Percentiles rank a stretch among this genome's conserved stretches.
These are phyloP conservation scores for Skeletonema potamos DNA, from an alignment of 108 stramenopile genomes.

Conservation along the genomic window DNA sequence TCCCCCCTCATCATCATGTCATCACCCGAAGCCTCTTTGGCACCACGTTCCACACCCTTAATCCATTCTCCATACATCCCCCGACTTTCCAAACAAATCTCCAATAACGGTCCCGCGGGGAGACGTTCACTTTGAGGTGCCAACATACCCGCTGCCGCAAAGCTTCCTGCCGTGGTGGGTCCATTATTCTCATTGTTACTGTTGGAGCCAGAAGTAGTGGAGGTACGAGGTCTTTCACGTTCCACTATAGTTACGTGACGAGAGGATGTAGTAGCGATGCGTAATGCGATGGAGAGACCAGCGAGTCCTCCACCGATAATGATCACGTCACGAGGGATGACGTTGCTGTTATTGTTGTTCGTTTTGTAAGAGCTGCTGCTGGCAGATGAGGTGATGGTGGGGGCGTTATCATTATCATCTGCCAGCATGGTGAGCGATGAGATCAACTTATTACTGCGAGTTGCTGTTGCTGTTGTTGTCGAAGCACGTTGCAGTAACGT, in stretches of 20 bases:
- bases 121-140: constrained; percentile 90
- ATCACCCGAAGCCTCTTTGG: constrained; percentile 45
- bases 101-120: constrained; percentile 76
- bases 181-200: not conserved
- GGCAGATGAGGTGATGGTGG: not conserved
- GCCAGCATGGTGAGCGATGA: not conserved
- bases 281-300: constrained; percentile 72
- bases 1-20: constrained; percentile 23
- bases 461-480: not conserved
- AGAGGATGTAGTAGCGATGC: constrained; percentile 59
- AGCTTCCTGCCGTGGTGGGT: constrained; percentile 44
- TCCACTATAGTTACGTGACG: constrained; percentile 78
- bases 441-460: not conserved
- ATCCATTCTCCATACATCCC: constrained; percentile 78
- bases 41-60: constrained; percentile 59
- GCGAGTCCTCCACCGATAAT: constrained; percentile 80
- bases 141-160: constrained; percentile 86
- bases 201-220: not conserved
- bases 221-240: constrained; percentile 31
- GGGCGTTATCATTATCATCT: not conserved
- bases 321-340: constrained; percentile 59
- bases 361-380: not conserved
- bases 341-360: not conserved
- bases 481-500: not conserved
- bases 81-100: constrained; percentile 78